These are phyloP conservation scores for Podospora pseudocomata DNA, from an alignment of 495 filamentous ascomycete genomes.

Conservation along the genomic window DNA sequence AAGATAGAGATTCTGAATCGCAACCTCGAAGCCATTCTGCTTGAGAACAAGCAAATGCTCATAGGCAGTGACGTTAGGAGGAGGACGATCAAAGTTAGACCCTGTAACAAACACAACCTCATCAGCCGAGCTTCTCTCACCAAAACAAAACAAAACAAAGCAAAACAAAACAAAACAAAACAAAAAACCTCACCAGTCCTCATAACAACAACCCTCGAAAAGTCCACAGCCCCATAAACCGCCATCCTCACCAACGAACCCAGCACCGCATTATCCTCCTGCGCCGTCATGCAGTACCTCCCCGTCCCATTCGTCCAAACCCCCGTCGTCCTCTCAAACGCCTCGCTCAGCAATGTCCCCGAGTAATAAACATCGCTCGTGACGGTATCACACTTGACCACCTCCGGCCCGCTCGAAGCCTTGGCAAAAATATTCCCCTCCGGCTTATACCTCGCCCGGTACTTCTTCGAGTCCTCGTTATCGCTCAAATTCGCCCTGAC, in stretches of 20 bases:
- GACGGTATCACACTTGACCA: constrained; percentile 64
- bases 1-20: constrained; percentile 62
- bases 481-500: constrained; percentile 54
- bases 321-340: constrained; percentile 62
- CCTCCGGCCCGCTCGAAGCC: constrained; percentile 50
- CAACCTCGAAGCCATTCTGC: constrained; percentile 56
- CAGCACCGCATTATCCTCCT: constrained; percentile 72
- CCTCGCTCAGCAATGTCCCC: constrained; percentile 56
- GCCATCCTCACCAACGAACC: constrained; percentile 63
- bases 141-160: neutral
- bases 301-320: constrained; percentile 66
- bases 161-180: neutral
- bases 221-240: constrained; percentile 56
- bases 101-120: constrained; percentile 28
- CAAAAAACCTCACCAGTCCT: constrained; percentile 44
- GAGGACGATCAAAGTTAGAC: constrained; percentile 68
- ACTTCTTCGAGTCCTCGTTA: constrained; percentile 47
- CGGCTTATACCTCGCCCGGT: constrained; percentile 55
- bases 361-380: constrained; percentile 73
- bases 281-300: constrained; percentile 65
- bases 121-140: neutral
- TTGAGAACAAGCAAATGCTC: constrained; percentile 56
- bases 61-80: constrained; percentile 50
- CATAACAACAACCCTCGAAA: constrained; percentile 67
- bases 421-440: constrained; percentile 45